phyloP scores from a whole-genome alignment of 768 basidiomycete genomes.

The Tylopilus cervinicoccineus region DNA sequence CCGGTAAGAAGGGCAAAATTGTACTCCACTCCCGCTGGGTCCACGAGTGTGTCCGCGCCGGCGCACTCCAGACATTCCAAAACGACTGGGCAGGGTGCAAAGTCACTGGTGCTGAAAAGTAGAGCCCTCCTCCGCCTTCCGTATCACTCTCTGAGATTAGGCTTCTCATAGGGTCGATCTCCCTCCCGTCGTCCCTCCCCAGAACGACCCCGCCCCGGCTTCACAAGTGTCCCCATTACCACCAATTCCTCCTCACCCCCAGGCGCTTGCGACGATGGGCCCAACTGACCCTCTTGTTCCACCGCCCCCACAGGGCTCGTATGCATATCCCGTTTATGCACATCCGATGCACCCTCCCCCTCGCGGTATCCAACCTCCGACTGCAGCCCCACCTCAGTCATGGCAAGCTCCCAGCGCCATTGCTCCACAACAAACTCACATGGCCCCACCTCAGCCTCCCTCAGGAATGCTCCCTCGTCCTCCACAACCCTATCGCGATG shows the following conservation, averaged over 20 bases:
- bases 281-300: constrained; percentile 27
- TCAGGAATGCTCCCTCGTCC: constrained; percentile 46
- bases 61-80: constrained; percentile 68
- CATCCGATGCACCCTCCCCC: constrained; percentile 38
- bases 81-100: constrained; percentile 80
- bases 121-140: constrained; percentile 7
- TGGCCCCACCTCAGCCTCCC: constrained; percentile 44
- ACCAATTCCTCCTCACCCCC: constrained; percentile 26
- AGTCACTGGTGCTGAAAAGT: constrained; percentile 73
- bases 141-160: not conserved
- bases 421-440: constrained; percentile 61
- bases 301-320: constrained; percentile 27
- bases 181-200: constrained; percentile 15
- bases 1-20: constrained; percentile 74
- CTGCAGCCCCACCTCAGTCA: constrained; percentile 51
- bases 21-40: constrained; percentile 75
- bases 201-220: constrained; percentile 24
- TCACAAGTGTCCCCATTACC: constrained; percentile 24
- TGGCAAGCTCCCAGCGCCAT: constrained; percentile 64
- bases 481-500: constrained; percentile 42
- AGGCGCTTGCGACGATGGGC: constrained; percentile 26
- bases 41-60: constrained; percentile 66
- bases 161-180: constrained; percentile 23
- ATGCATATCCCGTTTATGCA: constrained; percentile 35
- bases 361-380: constrained; percentile 42